phyloP scores from a whole-genome alignment of 805 yeast genomes.

The Yamadazyma paraphyllophila region DNA sequence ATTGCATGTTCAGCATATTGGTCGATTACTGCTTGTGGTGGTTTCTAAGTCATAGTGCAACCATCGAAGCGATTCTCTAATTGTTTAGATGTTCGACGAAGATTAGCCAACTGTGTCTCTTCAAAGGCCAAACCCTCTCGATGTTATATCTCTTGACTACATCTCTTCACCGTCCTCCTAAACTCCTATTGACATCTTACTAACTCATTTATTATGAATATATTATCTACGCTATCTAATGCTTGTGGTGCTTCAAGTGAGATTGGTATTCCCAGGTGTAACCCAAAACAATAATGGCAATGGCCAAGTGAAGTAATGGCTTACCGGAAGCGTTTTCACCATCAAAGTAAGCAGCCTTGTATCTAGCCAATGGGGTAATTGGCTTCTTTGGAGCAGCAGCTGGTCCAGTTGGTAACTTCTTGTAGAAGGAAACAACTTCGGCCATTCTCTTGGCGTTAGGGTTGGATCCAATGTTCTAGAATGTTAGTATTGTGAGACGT shows the following conservation, averaged over 20 bases:
- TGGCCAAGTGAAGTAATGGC: slow-evolving; percentile 76
- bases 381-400: slow-evolving; percentile 73
- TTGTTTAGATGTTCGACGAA: too few relatives aligned
- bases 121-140: too few relatives aligned
- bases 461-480: slow-evolving; percentile 84
- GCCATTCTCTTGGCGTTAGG: slow-evolving; percentile 97
- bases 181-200: too few relatives aligned
- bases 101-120: too few relatives aligned
- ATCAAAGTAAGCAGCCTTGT: slow-evolving; percentile 82
- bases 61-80: too few relatives aligned
- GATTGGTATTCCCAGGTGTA: slow-evolving; percentile 91
- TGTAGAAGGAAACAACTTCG: slow-evolving; percentile 92
- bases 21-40: too few relatives aligned
- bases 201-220: not conserved
- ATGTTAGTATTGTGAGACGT: slow-evolving; percentile 19
- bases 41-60: too few relatives aligned
- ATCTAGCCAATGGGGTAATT: slow-evolving; percentile 66
- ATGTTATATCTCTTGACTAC: too few relatives aligned
- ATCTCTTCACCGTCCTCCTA: too few relatives aligned
- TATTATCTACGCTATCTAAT: slow-evolving; percentile 13
- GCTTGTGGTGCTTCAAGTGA: slow-evolving; percentile 59
- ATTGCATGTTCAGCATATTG: too few relatives aligned
- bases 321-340: slow-evolving; percentile 81
- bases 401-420: slow-evolving; percentile 91
- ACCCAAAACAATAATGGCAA: slow-evolving; percentile 69